Evolutionary conservation across 148 eudicot genomes (phyloP).

Genomic region (Pouteria glomerata): DNA sequence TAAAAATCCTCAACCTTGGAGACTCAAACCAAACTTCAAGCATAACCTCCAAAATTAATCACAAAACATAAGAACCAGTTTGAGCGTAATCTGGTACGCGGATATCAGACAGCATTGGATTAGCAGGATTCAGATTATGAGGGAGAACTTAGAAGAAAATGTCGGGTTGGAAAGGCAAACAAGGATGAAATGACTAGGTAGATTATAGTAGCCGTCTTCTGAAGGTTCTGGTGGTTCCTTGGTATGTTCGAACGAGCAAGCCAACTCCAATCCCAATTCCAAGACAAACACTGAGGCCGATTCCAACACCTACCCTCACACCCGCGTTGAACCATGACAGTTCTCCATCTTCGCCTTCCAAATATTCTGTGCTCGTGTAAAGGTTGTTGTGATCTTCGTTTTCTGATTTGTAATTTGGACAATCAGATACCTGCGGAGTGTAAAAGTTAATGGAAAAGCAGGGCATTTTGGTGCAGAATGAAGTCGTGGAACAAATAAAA

Average conservation of each 20-base stretch:
- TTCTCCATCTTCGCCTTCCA: constrained; percentile 70
- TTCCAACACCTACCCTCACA: constrained; percentile 72
- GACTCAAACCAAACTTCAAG: background rate
- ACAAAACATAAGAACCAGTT: background rate
- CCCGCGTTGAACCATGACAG: constrained; percentile 75
- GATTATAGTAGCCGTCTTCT: constrained; percentile 44
- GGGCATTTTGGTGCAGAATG: background rate
- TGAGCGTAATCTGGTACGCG: no score
- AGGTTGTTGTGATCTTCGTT: constrained; percentile 29
- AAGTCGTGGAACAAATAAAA: background rate
- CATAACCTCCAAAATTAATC: background rate
- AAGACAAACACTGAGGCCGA: constrained; percentile 63
- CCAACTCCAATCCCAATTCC: constrained; percentile 79
- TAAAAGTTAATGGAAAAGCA: background rate
- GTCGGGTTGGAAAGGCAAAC: background rate
- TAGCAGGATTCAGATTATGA: background rate
- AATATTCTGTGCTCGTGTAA: constrained; percentile 31
- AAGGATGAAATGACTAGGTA: background rate
- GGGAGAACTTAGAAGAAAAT: background rate
- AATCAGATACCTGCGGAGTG: constrained; percentile 30
- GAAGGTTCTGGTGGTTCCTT: constrained; percentile 58
- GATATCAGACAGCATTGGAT: background rate
- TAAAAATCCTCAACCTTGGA: no score
- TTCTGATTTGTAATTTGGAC: constrained; percentile 37
- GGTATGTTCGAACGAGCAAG: constrained; percentile 64